A percentile compares a stretch with the other conserved stretches of the same genome.
Conservation (phyloP, 2,329 filamentous ascomycete species). For the Hymenoscyphus fructigenus region DNA sequence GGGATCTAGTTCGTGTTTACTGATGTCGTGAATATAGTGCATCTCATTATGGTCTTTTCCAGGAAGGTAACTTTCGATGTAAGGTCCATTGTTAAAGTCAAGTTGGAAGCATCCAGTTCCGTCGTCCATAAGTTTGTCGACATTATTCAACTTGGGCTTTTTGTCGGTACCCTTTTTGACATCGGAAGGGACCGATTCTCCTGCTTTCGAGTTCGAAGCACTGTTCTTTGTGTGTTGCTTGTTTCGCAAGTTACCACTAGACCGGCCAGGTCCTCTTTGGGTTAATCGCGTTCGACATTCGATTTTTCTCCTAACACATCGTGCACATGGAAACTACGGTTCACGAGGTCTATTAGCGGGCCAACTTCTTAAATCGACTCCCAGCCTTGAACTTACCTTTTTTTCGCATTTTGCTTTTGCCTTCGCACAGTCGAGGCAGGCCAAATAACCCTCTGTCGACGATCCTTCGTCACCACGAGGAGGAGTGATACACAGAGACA, state of each 20-base stretch:
- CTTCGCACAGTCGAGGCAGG: slow-evolving; percentile 1
- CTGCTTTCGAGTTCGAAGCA: neutral
- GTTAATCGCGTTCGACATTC: neutral
- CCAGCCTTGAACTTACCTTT: neutral
- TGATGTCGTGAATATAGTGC: neutral
- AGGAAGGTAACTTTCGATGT: neutral
- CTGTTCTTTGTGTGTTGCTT: neutral
- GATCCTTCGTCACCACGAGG: neutral
- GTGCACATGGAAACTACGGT: neutral
- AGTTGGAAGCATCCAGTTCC: neutral
- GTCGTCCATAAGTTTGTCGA: neutral
- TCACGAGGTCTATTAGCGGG: neutral
- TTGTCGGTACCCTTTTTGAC: neutral
- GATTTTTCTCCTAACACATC: neutral
- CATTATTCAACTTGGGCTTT: neutral
- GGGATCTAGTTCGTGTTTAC: neutral
- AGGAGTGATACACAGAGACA: slow-evolving; percentile 1
- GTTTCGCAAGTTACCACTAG: slow-evolving; percentile 1
- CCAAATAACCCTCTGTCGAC: neutral
- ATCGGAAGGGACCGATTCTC: neutral
- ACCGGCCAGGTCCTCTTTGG: neutral
- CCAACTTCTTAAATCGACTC: neutral
- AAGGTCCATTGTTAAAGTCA: neutral
- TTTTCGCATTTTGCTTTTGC: neutral
- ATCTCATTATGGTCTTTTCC: neutral